Evolutionary conservation across 2,329 filamentous ascomycete genomes (phyloP).

Genomic region (Cyanodermella asteris): DNA sequence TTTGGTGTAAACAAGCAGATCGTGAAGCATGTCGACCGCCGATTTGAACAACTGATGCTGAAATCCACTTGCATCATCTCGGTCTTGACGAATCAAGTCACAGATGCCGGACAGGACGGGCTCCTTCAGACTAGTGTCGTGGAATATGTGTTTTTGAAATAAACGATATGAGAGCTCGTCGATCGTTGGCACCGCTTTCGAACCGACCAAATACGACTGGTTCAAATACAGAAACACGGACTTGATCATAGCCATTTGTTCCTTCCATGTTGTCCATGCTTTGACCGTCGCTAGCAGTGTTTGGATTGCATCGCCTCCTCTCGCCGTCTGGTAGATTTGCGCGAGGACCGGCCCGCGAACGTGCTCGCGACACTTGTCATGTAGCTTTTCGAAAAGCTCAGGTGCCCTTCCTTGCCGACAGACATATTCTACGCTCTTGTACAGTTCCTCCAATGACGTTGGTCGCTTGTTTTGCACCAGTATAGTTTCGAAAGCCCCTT

Average conservation of each 20-base stretch:
- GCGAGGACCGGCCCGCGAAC: conserved; percentile 32
- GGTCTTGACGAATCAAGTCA: conserved; percentile 51
- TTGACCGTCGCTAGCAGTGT: conserved; percentile 37
- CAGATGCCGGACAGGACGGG: conserved; percentile 50
- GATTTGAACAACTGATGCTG: conserved; percentile 52
- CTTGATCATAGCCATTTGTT: conserved; percentile 55
- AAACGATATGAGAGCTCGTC: conserved; percentile 59
- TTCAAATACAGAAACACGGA: conserved; percentile 91
- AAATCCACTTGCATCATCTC: conserved; percentile 28
- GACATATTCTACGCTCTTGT: conserved; percentile 75
- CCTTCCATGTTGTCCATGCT: conserved; percentile 59
- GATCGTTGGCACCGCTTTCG: conserved; percentile 46
- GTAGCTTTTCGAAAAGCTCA: conserved; percentile 44
- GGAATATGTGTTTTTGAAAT: conserved; percentile 45
- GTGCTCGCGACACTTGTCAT: conserved; percentile 43
- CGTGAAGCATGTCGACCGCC: conserved; percentile 61
- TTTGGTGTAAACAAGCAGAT: conserved; percentile 59
- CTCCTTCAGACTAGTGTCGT: conserved; percentile 27
- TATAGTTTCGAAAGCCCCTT: conserved; percentile 49
- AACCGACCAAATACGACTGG: conserved; percentile 62
- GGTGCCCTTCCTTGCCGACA: conserved; percentile 58
- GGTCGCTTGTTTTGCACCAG: conserved; percentile 42
- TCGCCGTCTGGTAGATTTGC: conserved; percentile 32
- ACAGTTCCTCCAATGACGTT: conserved; percentile 72
- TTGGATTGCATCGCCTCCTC: conserved; percentile 36